A percentile compares a stretch with the other conserved stretches of the same genome.
Conservation (phyloP, 192 early-diverging fungal species). For the Glomus cerebriforme region DNA sequence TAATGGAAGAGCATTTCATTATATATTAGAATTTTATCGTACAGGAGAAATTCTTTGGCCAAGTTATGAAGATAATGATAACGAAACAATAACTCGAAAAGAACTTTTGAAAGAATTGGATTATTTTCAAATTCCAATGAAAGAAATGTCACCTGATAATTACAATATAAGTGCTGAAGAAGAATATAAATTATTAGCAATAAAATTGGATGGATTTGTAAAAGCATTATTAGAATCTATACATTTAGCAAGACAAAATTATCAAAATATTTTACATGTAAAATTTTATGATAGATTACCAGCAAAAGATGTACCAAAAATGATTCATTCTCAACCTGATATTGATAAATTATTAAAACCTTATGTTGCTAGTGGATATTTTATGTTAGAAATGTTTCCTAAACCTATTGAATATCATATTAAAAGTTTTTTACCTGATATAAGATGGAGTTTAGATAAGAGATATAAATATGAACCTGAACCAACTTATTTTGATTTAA, state of each 20-base stretch:
- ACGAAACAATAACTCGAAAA: not conserved
- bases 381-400: not conserved
- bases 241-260: constrained; percentile 3
- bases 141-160: not conserved
- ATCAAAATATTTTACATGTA: not conserved
- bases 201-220: constrained; percentile 2
- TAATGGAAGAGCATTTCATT: constrained; percentile 16
- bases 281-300: not conserved
- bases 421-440: not conserved
- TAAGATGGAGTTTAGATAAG: not conserved
- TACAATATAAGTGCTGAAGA: not conserved
- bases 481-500: not conserved
- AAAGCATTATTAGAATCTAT: not conserved
- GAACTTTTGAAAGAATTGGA: constrained; percentile 10
- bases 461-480: not conserved
- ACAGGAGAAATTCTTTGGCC: constrained; percentile 17
- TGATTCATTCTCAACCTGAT: not conserved
- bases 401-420: not conserved
- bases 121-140: constrained; percentile 21
- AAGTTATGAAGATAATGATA: not conserved
- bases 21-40: constrained; percentile 28
- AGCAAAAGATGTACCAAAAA: not conserved
- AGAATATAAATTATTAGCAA: not conserved
- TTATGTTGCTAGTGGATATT: not conserved
- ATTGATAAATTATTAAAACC: not conserved